These are phyloP conservation scores for Verbena officinalis DNA, from an alignment of 257 asterid species.

Conservation along the genomic window DNA sequence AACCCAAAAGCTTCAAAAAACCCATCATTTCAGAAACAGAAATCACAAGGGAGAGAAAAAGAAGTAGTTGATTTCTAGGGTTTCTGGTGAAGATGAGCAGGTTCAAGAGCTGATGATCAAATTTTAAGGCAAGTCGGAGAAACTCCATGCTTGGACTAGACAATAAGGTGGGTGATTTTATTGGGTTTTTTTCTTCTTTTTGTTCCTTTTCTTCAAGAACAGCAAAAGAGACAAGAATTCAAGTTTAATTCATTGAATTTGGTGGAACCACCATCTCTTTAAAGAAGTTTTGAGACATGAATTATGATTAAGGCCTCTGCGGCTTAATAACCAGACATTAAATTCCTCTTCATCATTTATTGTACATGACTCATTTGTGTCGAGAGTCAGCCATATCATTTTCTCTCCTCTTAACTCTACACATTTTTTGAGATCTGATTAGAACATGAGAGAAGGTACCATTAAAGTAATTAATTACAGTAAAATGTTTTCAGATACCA, in stretches of 20 bases:
- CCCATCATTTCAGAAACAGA: constrained; percentile 20
- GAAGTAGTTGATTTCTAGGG: constrained; percentile 33
- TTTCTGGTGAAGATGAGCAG: constrained; percentile 31
- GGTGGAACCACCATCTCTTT: not conserved
- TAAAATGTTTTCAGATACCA: not conserved
- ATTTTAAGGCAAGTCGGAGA: constrained; percentile 15
- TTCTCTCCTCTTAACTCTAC: constrained; percentile 18
- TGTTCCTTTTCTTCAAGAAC: not conserved
- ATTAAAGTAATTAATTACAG: not conserved
- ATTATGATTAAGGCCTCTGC: not conserved
- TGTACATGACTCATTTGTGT: not conserved
- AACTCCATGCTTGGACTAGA: constrained; percentile 30
- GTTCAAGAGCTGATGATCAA: constrained; percentile 20
- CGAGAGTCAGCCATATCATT: constrained; percentile 24
- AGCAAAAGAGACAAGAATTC: not conserved
- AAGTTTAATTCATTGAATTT: constrained; percentile 7
- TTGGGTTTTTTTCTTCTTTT: constrained; percentile 21
- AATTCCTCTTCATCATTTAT: constrained; percentile 20
- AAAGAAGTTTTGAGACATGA: not conserved
- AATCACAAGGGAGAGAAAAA: not conserved
- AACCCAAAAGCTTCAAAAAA: constrained; percentile 15
- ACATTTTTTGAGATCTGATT: constrained; percentile 27
- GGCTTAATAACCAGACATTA: constrained; percentile 14
- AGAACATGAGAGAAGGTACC: not conserved
- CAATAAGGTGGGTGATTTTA: constrained; percentile 30